Evolutionary conservation across 1,139 yeast species (phyloP), one percentile per base, ranked within the genome.

Genomic region (Martiniozyma asiatica): DNA sequence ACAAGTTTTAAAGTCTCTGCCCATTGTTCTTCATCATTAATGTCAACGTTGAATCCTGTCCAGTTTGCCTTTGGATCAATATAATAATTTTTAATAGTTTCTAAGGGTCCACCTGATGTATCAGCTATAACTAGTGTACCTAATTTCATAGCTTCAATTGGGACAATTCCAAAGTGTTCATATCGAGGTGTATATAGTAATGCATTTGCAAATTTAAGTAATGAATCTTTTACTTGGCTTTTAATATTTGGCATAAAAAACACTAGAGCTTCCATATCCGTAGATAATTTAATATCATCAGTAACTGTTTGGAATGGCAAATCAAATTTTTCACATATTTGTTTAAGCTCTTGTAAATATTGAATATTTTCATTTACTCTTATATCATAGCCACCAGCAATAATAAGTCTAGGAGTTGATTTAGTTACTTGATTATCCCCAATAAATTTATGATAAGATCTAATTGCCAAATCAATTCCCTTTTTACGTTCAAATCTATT

Each of bases 101-200:
- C 99, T 19, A 77, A 55, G 0, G 98, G 98, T 0, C 99, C 99
- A 11, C 98, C 99, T 27, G 73, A 74, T 47, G 81, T 73, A 2
- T 79, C 75, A 0, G 95, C 96, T 33, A 92, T 58, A 0, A 85
- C 95, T 0, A 94, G 87, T 1, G 80, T 77, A 18, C 79, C 75
- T 38, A 70, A 64, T 27, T 78, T 64, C 96, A 89, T 87, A 13
- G 95, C 85, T 49, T 89, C 98, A 10, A 89, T 65, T 1, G 99
- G 99, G 4, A 92, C 99, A 39, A 89, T 92, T 10, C 99, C 99
- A 51, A 89, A 89, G 56, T 89, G 99, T 52, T 92, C 98, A 46
- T 70, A 69, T 1, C 79, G 66, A 2, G 99, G 98, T 0, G 99
- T 92, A 50, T 89, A 89, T 26, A 85, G 58, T 22, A 92, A 61